Evolutionary conservation across 192 early-diverging fungal genomes (phyloP).

Genomic region (Coemansia sp.): DNA sequence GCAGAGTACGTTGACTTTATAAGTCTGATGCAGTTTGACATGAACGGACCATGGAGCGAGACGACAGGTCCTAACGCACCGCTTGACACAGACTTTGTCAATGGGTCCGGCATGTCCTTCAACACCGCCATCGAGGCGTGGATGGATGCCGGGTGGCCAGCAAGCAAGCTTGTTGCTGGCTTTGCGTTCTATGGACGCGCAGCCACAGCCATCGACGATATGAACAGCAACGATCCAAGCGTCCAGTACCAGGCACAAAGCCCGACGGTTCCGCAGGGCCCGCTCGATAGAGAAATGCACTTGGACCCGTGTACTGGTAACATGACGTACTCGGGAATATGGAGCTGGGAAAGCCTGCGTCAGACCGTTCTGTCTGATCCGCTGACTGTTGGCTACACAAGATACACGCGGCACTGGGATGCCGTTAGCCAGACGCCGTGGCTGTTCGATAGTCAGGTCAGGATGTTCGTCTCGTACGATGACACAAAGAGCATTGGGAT

Average conservation of each 20-base stretch:
- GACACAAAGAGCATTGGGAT: slow-evolving; percentile 59
- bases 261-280: slow-evolving; percentile 50
- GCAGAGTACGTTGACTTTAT: slow-evolving; percentile 61
- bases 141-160: slow-evolving; percentile 57
- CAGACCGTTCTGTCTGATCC: slow-evolving; percentile 48
- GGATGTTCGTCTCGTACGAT: slow-evolving; percentile 66
- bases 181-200: slow-evolving; percentile 62
- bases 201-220: slow-evolving; percentile 7
- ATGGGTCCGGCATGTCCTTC: slow-evolving; percentile 28
- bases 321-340: slow-evolving; percentile 54
- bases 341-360: slow-evolving; percentile 62
- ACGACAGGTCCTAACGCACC: slow-evolving; percentile 62
- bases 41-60: slow-evolving; percentile 54
- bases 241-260: slow-evolving; percentile 15
- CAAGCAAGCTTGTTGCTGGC: slow-evolving; percentile 57
- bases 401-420: slow-evolving; percentile 67
- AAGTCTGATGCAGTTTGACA: slow-evolving; percentile 70
- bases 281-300: slow-evolving; percentile 53
- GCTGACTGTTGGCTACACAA: slow-evolving; percentile 19
- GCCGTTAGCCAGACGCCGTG: slow-evolving; percentile 62
- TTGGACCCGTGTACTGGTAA: slow-evolving; percentile 53
- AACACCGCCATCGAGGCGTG: slow-evolving; percentile 51
- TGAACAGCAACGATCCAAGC: slow-evolving; percentile 10
- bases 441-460: slow-evolving; percentile 62
- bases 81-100: slow-evolving; percentile 19